Evolutionary conservation across 1,284 basidiomycete species (phyloP).

Genomic region (Leccinum griseonigrum): DNA sequence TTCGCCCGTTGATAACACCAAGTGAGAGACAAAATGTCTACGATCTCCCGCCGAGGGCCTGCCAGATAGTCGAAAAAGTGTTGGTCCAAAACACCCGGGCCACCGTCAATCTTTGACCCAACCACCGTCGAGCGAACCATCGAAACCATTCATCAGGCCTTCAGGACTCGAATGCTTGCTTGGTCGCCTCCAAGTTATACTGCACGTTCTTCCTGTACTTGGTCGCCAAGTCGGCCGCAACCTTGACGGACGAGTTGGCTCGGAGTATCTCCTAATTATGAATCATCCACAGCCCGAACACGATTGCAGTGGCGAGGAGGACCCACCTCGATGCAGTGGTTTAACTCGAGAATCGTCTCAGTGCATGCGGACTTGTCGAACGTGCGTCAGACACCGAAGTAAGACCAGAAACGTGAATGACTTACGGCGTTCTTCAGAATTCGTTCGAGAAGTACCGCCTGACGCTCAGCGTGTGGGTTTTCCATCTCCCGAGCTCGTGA

Average conservation of each 20-base stretch:
- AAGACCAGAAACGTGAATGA: slow-evolving; percentile 4
- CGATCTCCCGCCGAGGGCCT: background rate
- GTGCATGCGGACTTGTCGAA: slow-evolving; percentile 68
- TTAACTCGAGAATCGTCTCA: slow-evolving; percentile 77
- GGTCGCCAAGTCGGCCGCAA: slow-evolving; percentile 72
- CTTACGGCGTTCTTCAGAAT: slow-evolving; percentile 88
- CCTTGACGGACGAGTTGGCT: slow-evolving; percentile 69
- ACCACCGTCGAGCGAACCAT: background rate
- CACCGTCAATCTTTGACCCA: background rate
- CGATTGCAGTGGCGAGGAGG: too few relatives aligned
- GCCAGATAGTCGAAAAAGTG: too few relatives aligned
- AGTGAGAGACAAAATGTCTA: background rate
- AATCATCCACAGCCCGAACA: background rate
- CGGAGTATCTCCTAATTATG: slow-evolving; percentile 60
- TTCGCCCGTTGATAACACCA: background rate
- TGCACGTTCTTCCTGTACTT: slow-evolving; percentile 86
- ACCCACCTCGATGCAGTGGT: slow-evolving; percentile 69
- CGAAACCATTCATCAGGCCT: background rate
- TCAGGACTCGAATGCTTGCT: slow-evolving; percentile 25
- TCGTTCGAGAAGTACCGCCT: slow-evolving; percentile 84
- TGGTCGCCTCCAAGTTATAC: slow-evolving; percentile 77
- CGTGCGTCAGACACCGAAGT: slow-evolving; percentile 5
- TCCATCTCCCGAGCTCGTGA: slow-evolving; percentile 55
- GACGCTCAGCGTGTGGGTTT: slow-evolving; percentile 89
- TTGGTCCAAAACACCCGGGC: background rate